Conservation (phyloP, 306 rosid species). For the Quercus suber region DNA sequence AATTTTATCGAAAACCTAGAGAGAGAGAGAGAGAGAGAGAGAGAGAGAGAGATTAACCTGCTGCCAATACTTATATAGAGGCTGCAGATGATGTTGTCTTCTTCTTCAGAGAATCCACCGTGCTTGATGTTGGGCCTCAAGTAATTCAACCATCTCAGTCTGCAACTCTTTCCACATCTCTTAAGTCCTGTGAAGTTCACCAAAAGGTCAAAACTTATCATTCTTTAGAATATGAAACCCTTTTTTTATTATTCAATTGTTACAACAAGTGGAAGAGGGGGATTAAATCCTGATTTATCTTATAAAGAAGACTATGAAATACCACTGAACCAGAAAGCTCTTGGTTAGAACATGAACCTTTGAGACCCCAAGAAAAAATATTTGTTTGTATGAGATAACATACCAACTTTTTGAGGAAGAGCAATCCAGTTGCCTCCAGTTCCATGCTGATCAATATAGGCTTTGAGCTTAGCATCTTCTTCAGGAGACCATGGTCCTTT, state of each 20-base stretch:
- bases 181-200: slow-evolving; percentile 61
- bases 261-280: too few relatives aligned
- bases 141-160: slow-evolving; percentile 92
- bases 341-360: neutral
- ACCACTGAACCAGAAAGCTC: too few relatives aligned
- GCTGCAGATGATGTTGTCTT: slow-evolving; percentile 89
- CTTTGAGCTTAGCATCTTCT: slow-evolving; percentile 81
- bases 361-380: neutral
- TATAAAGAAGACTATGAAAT: too few relatives aligned
- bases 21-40: slow-evolving; percentile 11
- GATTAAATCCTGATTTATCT: too few relatives aligned
- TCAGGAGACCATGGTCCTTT: slow-evolving; percentile 99
- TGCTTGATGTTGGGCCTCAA: slow-evolving; percentile 96
- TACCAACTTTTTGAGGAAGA: slow-evolving; percentile 98
- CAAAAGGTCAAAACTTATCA: neutral
- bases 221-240: neutral
- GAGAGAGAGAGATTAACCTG: slow-evolving; percentile 53
- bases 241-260: too few relatives aligned
- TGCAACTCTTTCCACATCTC: slow-evolving; percentile 98
- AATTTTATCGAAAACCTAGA: slow-evolving; percentile 9
- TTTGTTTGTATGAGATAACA: neutral
- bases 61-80: slow-evolving; percentile 99
- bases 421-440: slow-evolving; percentile 99
- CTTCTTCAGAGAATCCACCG: slow-evolving; percentile 99
- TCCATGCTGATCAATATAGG: slow-evolving; percentile 80